These are phyloP conservation scores for Suhomyces coccinellae DNA, from an alignment of 1,139 yeast species.

Conservation along the genomic window DNA sequence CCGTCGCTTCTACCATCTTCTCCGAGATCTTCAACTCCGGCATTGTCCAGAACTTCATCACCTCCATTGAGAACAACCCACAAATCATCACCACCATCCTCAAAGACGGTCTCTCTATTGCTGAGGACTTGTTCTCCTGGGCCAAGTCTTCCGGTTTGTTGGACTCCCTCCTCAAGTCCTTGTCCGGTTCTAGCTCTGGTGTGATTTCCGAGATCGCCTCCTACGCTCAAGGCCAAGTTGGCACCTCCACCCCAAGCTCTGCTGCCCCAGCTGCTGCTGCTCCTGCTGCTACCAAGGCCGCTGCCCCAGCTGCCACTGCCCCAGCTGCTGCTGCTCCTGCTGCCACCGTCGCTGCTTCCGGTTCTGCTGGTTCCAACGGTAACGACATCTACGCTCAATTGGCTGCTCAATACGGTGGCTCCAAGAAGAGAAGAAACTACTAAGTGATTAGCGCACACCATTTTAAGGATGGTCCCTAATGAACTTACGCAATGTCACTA, in stretches of 20 bases:
- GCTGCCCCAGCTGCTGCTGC: conserved; percentile 10
- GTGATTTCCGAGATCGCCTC: conserved; percentile 22
- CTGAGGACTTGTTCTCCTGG: conserved; percentile 40
- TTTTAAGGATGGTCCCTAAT: conserved; percentile 11
- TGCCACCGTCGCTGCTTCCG: conserved; percentile 8
- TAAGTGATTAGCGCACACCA: conserved; percentile 9
- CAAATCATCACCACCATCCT: conserved; percentile 35
- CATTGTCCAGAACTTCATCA: conserved; percentile 31
- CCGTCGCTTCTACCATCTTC: conserved; percentile 31
- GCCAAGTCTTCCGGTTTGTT: conserved; percentile 43
- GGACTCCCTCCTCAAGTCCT: conserved; percentile 31
- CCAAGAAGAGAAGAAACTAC: conserved; percentile 22
- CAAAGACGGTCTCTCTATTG: conserved; percentile 36
- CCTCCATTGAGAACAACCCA: conserved; percentile 43
- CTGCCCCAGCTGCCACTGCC: conserved; percentile 14
- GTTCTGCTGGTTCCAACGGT: conserved; percentile 17
- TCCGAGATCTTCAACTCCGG: conserved; percentile 38
- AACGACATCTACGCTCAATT: conserved; percentile 13
- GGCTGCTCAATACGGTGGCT: conserved; percentile 15
- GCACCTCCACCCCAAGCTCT: conserved; percentile 2
- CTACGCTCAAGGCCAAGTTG: conserved; percentile 1
- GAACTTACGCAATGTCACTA: conserved; percentile 6
- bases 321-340: conserved; percentile 8
- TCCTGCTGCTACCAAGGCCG: conserved; percentile 13
- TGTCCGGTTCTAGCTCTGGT: conserved; percentile 31